Evolutionary conservation across 176 grass and related monocot genomes (phyloP).

Genomic region (barley (Hordeum vulgare)): DNA sequence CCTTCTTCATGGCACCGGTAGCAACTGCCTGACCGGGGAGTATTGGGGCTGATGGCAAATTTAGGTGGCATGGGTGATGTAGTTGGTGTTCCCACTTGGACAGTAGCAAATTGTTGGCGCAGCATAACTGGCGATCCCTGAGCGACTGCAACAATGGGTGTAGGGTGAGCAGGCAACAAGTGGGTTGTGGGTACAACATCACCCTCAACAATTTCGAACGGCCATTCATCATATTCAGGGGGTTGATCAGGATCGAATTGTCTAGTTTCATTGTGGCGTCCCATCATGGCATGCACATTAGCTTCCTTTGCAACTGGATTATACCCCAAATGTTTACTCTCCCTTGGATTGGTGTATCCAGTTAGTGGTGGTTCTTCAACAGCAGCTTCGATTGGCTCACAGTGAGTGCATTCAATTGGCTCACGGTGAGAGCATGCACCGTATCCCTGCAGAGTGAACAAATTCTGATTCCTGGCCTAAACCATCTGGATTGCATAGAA

Average conservation of each 20-base stretch:
- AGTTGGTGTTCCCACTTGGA: neutral
- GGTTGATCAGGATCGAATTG: neutral
- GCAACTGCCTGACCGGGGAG: neutral
- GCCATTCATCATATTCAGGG: slow-evolving; percentile 5
- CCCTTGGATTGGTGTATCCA: neutral
- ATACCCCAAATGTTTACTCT: neutral
- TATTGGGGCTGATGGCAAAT: neutral
- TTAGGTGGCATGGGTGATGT: neutral
- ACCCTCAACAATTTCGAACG: neutral
- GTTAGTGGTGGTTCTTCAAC: neutral
- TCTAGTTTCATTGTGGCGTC: neutral
- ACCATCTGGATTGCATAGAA: neutral
- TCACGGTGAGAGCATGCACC: slow-evolving; percentile 33
- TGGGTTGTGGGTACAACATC: neutral
- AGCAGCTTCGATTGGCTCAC: neutral
- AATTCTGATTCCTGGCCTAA: neutral
- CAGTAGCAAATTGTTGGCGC: neutral
- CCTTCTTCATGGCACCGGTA: slow-evolving; percentile 8
- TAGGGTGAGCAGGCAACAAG: neutral
- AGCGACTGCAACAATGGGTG: neutral
- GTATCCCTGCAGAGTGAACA: slow-evolving; percentile 40
- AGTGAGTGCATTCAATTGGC: slow-evolving; percentile 22
- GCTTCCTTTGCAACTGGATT: neutral
- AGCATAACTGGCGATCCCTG: neutral
- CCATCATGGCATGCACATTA: neutral